These are phyloP conservation scores for Sanghuangporus weigelae DNA, from an alignment of 1,284 basidiomycete species.

Conservation along the genomic window DNA sequence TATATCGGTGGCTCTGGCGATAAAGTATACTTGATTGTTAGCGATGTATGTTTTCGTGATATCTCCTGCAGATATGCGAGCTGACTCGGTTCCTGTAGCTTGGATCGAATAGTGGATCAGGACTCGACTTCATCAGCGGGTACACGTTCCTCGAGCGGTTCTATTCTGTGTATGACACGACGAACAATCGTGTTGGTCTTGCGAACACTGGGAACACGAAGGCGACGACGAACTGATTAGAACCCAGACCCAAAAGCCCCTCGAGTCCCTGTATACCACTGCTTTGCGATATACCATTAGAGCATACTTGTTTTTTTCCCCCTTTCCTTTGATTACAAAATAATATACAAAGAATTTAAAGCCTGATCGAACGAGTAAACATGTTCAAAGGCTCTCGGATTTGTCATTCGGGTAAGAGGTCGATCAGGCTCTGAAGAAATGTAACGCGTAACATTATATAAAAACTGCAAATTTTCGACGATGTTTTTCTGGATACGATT, in stretches of 20 bases:
- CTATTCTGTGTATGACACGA: constrained; percentile 61
- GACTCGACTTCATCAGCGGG: constrained; percentile 34
- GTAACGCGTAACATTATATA: no score
- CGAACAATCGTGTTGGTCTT: constrained; percentile 42
- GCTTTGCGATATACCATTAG: background rate
- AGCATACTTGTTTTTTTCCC: background rate
- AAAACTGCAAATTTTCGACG: no score
- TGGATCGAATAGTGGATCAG: constrained; percentile 17
- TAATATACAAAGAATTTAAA: background rate
- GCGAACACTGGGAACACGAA: constrained; percentile 39
- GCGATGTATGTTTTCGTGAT: constrained; percentile 10
- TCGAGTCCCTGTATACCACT: background rate
- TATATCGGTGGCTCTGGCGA: constrained; percentile 17
- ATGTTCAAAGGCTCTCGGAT: no score
- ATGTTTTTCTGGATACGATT: no score
- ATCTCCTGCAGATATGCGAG: background rate
- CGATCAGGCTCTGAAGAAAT: background rate
- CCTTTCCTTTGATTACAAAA: background rate
- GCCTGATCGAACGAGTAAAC: background rate
- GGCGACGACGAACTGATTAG: constrained; percentile 35
- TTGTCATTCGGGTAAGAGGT: background rate
- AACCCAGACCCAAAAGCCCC: background rate
- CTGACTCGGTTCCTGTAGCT: background rate
- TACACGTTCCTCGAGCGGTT: constrained; percentile 34
- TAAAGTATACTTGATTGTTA: constrained; percentile 19